A percentile compares a stretch with the other conserved stretches of the same genome.
These are phyloP conservation scores for Monosporascus sp. DNA, from an alignment of 2,329 filamentous ascomycete species.

Conservation along the genomic window DNA sequence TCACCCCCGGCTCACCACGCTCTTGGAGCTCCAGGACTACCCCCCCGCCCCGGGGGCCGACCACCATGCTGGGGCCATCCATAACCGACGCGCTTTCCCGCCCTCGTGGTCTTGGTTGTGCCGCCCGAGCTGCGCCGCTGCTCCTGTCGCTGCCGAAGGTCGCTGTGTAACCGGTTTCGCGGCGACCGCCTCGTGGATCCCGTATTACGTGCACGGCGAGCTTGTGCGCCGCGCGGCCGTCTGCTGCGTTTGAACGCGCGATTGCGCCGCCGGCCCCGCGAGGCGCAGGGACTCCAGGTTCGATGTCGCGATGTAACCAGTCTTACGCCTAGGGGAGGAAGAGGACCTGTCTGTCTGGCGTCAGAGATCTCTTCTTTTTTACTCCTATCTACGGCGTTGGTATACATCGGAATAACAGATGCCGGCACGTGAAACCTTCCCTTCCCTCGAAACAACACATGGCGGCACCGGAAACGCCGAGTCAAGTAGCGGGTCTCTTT, in stretches of 20 bases:
- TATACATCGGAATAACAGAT: not conserved
- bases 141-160: slow-evolving; percentile 3
- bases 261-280: slow-evolving; percentile 54
- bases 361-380: not conserved
- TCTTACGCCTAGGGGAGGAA: slow-evolving; percentile 86
- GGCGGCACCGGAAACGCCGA: too few relatives aligned
- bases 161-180: slow-evolving; percentile 20
- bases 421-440: too few relatives aligned
- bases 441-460: too few relatives aligned
- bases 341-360: slow-evolving; percentile 49
- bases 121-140: slow-evolving; percentile 64
- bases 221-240: slow-evolving; percentile 62
- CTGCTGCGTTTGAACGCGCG: too few relatives aligned
- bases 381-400: not conserved
- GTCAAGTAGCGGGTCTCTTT: too few relatives aligned
- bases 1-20: slow-evolving; percentile 4
- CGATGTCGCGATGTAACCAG: slow-evolving; percentile 65
- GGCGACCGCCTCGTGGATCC: slow-evolving; percentile 70
- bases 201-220: too few relatives aligned
- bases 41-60: slow-evolving; percentile 71
- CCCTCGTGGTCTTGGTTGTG: slow-evolving; percentile 42
- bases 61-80: slow-evolving; percentile 83
- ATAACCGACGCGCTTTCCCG: slow-evolving; percentile 63
- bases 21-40: slow-evolving; percentile 50
- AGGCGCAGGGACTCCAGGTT: slow-evolving; percentile 65